Conservation (phyloP, 1,284 basidiomycete species). For the Neotropicomus parvogracilis region DNA sequence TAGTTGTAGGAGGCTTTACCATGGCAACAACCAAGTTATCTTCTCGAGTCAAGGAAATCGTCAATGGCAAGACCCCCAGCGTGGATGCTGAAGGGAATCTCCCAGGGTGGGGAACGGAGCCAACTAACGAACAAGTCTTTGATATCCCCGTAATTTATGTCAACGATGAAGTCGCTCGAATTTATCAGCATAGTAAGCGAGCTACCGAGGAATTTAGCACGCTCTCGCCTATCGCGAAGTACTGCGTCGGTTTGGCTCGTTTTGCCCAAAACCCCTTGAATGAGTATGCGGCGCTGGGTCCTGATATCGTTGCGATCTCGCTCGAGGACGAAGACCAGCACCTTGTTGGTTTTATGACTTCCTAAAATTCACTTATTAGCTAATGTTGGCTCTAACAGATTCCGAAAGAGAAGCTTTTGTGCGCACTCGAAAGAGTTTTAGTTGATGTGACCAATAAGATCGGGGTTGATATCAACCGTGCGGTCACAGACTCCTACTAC, state of each 20-base stretch:
- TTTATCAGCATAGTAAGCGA: constrained; percentile 90
- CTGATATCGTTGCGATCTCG: constrained; percentile 76
- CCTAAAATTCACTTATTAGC: constrained; percentile 1
- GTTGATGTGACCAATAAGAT: constrained; percentile 90
- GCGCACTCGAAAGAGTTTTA: constrained; percentile 81
- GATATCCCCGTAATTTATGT: constrained; percentile 80
- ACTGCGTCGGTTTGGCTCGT: constrained; percentile 91
- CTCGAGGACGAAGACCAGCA: constrained; percentile 87
- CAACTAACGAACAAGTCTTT: constrained; percentile 42
- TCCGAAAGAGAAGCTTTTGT: constrained; percentile 79
- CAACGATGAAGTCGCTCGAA: constrained; percentile 88
- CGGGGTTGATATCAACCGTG: constrained; percentile 95
- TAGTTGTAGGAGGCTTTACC: constrained; percentile 87
- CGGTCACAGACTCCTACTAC: constrained; percentile 84
- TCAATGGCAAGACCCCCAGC: constrained; percentile 30
- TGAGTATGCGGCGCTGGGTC: constrained; percentile 85
- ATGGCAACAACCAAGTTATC: constrained; percentile 77
- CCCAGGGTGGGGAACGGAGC: constrained; percentile 34
- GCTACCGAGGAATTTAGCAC: constrained; percentile 85
- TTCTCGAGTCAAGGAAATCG: constrained; percentile 57
- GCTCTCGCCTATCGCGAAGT: constrained; percentile 80
- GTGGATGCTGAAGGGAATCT: constrained; percentile 27
- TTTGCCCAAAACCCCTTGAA: constrained; percentile 94
- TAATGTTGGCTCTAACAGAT: constrained; percentile 47
- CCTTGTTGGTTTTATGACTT: constrained; percentile 52